Evolutionary conservation across 2,329 filamentous ascomycete genomes (phyloP), one percentile per base, ranked within the genome.

Genomic region (Botryosphaeria dothidea): DNA sequence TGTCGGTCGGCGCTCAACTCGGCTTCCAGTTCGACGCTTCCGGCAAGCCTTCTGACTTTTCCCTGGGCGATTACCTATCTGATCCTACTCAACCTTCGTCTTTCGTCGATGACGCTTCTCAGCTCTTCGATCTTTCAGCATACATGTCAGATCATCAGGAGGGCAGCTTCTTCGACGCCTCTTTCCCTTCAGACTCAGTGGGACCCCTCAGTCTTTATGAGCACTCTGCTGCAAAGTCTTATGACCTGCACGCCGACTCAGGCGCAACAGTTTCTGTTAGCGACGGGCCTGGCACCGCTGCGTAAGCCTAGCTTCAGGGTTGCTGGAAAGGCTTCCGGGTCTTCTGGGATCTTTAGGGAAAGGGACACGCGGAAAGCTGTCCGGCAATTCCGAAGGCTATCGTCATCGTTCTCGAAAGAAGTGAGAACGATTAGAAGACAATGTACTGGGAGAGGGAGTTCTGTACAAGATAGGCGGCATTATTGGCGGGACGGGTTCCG

Each of bases 1-100:
- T 99, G 95, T 98, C 95, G 88, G 90, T 94, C 91, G 90, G 87
- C 83, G 52, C 64, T 49, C 65, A 62, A 36, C 70, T 75, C 74
- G 70, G 67, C 66, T 68, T 66, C 70, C 69, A 60, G 62, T 68
- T 68, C 70, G 64, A 71, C 70, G 54, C 36, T 45, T 29, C 54
- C 54, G 67, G 70, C 71, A 61, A 69, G 58, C 46, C 65, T 21
- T 48, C 36, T 65, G 46, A 66, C 66, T 70, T 69, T 67, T 69
- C 71, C 69, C 69, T 74, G 71, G 73, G 73, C 66, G 73, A 73
- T 68, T 77, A 70, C 74, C 72, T 75, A 76, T 70, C 78, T 65
- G 78, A 79, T 72, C 72, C 73, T 73, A 38, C 15, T 63, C 49
- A 57, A 60, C 41, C 57, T 66, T 34, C 56, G 27, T 60, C 58